Evolutionary conservation across 2,329 filamentous ascomycete genomes (phyloP), one percentile per base, ranked within the genome.

Genomic region (Fusarium sterilihyphosum): DNA sequence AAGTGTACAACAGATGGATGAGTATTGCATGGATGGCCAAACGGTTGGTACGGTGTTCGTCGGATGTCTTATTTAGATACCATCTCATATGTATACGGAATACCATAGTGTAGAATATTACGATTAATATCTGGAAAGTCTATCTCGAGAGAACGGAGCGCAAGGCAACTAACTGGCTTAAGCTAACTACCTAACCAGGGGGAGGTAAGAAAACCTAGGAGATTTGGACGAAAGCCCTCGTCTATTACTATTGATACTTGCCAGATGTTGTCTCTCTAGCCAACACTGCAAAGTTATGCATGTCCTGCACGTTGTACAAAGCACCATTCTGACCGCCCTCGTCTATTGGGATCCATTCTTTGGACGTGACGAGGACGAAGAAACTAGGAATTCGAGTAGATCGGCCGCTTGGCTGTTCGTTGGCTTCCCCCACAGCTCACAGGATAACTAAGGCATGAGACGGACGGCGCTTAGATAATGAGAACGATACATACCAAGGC

Each of bases 61-160:
- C 29, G 72, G 72, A 54, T 71, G 69, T 63, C 56, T 65, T 40
- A 46, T 74, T 62, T 76, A 74, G 70, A 78, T 78, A 78, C 75
- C 77, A 75, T 78, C 60, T 74, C 63, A 67, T 62, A 68, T 72
- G 60, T 61, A 70, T 63, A 67, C 44, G 57, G 65, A 56, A 46
- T 50, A 69, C 67, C 70, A 75, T 70, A 66, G 53, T 68, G 61
- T 65, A 54, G 58, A 76, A 69, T 73, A 66, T 68, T 54, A 73
- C 70, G 53, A 72, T 59, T 63, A 65, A 61, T 63, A 61, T 58
- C 40, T 38, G 43, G 31, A 59, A 52, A 59, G 20, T 59, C 24
- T 50, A 50, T 49, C 8, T 13, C 33, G 26, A 16, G 56, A 59
- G 40, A 49, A 59, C 11, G 13, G 49, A 24, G 17, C 29, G 22